Base-by-base conservation (phyloP, 2,329 filamentous ascomycete species). In the Sordariomycetes sp. region DNA sequence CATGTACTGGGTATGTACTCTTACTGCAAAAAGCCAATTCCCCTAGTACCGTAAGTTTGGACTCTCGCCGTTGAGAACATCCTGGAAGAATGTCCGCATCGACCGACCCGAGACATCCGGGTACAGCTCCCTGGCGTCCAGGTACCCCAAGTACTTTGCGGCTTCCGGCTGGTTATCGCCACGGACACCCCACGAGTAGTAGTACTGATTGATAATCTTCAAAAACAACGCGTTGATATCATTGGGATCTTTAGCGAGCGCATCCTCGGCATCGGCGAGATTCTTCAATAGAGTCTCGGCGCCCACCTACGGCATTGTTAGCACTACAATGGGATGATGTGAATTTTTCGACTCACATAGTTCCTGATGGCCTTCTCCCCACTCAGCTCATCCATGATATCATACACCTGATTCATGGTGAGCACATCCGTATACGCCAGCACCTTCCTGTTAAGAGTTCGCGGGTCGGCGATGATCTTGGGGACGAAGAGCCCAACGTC, bases 401-500 rank as follows among this genome's bases (percentile, higher is more conserved):
- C 65, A 54, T 70, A 72, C 4, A 80, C 72, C 55, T 80, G 62
- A 55, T 76, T 76, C 62, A 74, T 70, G 1, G 70, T 72, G 56
- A 69, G 63, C 1, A 76, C 65, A 51, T 78, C 73, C 58, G 70
- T 72, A 61, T 76, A 79, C 4, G 70, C 70, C 55, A 79, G 72
- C 2, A 82, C 74, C 57, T 66, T 70, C 61, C 72, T 72, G 66
- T 82, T 82, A 53, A 82, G 57, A 2, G 80, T 82, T 13, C 77
- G 66, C 6, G 71, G 67, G 59, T 82, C 80, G 1, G 64, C 62
- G 42, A 82, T 73, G 61, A 83, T 77, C 20, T 66, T 64, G 1
- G 76, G 78, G 10, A 78, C 72, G 59, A 74, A 81, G 52, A 64
- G 66, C 5, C 80, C 80, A 56, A 82, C 71, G 60, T 83, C 80